Percentiles rank a stretch among this genome's conserved stretches.
phyloP scores from a whole-genome alignment of 176 grass and related monocot genomes.

The bread wheat (Triticum aestivum) region IWGSC_CS_RefSeq_v2.1 NC_057808.1:421753165-421753664 shows the following conservation, averaged over 20 bases:
- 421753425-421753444: not conserved
- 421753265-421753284: not conserved
- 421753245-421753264: not conserved
- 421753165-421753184: not conserved
- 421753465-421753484: too few relatives aligned
- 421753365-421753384: constrained; percentile 24
- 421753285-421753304: constrained; percentile 6
- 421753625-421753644: not conserved
- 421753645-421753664: not conserved
- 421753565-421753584: too few relatives aligned
- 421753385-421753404: constrained; percentile 19
- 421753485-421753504: too few relatives aligned
- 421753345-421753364: constrained; percentile 4
- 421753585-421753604: not conserved
- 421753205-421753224: constrained; percentile 22
- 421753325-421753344: not conserved
- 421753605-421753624: not conserved
- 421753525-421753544: too few relatives aligned
- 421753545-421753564: too few relatives aligned
- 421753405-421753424: constrained; percentile 20
- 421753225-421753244: constrained; percentile 20
- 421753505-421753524: too few relatives aligned
- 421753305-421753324: constrained; percentile 12
- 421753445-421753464: too few relatives aligned
- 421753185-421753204: not conserved